phyloP scores from a whole-genome alignment of 2,329 filamentous ascomycete genomes.

The Stachybotrys chartarum region DNA sequence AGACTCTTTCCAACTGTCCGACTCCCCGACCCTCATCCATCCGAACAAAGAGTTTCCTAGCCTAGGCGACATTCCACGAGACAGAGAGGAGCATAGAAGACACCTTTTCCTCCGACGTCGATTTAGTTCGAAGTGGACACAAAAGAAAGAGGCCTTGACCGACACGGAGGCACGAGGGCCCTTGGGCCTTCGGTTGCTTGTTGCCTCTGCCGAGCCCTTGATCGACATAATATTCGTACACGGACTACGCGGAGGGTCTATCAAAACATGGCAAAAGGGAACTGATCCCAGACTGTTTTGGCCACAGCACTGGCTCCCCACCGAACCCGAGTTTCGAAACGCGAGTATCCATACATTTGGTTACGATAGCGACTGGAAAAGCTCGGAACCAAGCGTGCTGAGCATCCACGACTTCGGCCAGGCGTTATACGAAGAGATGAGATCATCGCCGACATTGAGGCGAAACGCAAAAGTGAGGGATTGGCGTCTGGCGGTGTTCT shows the following conservation, averaged over 20 bases:
- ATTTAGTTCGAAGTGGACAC: not conserved
- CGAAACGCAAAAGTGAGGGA: not conserved
- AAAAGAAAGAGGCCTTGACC: not conserved
- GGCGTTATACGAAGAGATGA: slow-evolving; percentile 18
- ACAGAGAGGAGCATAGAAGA: not conserved
- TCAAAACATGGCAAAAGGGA: slow-evolving; percentile 31
- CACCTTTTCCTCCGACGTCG: not conserved
- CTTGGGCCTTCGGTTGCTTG: slow-evolving; percentile 16
- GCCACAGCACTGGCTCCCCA: slow-evolving; percentile 31
- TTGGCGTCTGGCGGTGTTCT: not conserved
- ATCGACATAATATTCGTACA: slow-evolving; percentile 35
- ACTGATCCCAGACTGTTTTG: slow-evolving; percentile 24
- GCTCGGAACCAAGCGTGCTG: slow-evolving; percentile 9
- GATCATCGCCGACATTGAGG: slow-evolving; percentile 12
- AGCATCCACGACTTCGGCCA: slow-evolving; percentile 22
- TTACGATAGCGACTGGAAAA: slow-evolving; percentile 21
- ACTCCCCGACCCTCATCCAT: not conserved
- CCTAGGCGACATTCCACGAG: not conserved
- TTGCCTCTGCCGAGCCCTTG: slow-evolving; percentile 18
- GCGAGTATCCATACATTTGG: slow-evolving; percentile 22
- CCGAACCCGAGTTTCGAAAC: slow-evolving; percentile 17
- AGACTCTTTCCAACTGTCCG: not conserved
- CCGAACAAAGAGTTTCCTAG: not conserved
- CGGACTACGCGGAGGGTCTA: slow-evolving; percentile 30
- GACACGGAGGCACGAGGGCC: slow-evolving; percentile 9